phyloP scores from a whole-genome alignment of 257 asterid species.

The Solanum habrochaites region DNA sequence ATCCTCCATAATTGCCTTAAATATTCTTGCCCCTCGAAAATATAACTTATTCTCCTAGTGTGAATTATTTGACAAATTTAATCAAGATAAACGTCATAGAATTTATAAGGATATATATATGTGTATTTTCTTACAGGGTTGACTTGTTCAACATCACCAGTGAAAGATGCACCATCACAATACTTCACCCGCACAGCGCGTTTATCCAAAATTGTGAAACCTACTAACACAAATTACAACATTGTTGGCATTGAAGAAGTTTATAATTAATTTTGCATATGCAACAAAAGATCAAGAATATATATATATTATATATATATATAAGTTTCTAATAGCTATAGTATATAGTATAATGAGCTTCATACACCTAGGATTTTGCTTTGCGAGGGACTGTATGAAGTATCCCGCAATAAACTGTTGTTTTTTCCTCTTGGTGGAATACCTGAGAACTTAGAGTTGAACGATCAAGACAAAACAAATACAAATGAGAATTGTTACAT shows the following conservation, averaged over 20 bases:
- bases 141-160: constrained; percentile 68
- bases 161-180: constrained; percentile 81
- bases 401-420: constrained; percentile 44
- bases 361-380: constrained; percentile 62
- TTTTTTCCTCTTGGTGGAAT: constrained; percentile 37
- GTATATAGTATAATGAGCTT: too few relatives aligned
- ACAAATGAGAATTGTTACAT: not conserved
- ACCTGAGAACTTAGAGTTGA: constrained; percentile 22
- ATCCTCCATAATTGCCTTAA: not conserved
- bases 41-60: constrained; percentile 16
- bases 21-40: constrained; percentile 23
- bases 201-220: constrained; percentile 59
- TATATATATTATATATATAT: not conserved
- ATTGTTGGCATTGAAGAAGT: not conserved
- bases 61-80: not conserved
- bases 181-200: constrained; percentile 63
- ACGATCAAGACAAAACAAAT: not conserved
- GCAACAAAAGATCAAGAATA: not conserved
- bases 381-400: constrained; percentile 35
- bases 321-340: too few relatives aligned
- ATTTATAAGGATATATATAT: not conserved
- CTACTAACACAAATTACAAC: constrained; percentile 9
- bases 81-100: not conserved
- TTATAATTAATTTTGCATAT: not conserved
- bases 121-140: constrained; percentile 41